Evolutionary conservation across 2,329 filamentous ascomycete genomes (phyloP).

Genomic region (Paecilomyces variotii): DNA sequence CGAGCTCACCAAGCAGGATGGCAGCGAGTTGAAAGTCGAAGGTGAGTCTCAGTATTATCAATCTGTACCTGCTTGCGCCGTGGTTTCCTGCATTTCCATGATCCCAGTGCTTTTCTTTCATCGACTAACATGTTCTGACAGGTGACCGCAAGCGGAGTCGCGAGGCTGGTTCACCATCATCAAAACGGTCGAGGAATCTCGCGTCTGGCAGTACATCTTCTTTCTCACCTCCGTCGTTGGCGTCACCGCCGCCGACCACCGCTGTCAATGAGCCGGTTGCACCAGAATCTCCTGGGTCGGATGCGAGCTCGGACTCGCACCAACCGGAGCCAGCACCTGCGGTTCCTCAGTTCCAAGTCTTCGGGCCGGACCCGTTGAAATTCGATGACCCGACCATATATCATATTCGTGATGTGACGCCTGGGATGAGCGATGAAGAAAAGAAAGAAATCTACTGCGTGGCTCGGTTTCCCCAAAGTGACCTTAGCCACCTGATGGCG

Average conservation of each 20-base stretch:
- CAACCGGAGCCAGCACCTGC: constrained; percentile 54
- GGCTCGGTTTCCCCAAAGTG: constrained; percentile 68
- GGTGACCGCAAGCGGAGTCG: constrained; percentile 9
- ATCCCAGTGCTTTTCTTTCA: not conserved
- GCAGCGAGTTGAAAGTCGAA: constrained; percentile 37
- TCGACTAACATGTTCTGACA: not conserved
- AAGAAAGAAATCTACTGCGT: constrained; percentile 85
- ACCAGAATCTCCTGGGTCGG: constrained; percentile 56
- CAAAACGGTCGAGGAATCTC: constrained; percentile 31
- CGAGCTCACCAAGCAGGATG: constrained; percentile 57
- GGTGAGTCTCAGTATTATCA: not conserved
- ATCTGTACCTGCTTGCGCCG: not conserved
- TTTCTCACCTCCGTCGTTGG: constrained; percentile 33
- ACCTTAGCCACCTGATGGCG: constrained; percentile 76
- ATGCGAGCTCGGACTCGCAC: constrained; percentile 49
- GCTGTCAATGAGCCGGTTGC: constrained; percentile 55
- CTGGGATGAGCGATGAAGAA: constrained; percentile 75
- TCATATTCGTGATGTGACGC: constrained; percentile 69
- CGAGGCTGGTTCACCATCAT: constrained; percentile 25
- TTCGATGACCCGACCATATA: constrained; percentile 90
- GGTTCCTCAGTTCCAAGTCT: constrained; percentile 70
- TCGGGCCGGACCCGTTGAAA: constrained; percentile 85
- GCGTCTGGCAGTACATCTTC: constrained; percentile 30
- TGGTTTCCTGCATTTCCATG: not conserved
- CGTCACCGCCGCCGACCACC: constrained; percentile 34